Base-by-base conservation (phyloP, 257 asterid genomes). In the Coffea canephora region DNA sequence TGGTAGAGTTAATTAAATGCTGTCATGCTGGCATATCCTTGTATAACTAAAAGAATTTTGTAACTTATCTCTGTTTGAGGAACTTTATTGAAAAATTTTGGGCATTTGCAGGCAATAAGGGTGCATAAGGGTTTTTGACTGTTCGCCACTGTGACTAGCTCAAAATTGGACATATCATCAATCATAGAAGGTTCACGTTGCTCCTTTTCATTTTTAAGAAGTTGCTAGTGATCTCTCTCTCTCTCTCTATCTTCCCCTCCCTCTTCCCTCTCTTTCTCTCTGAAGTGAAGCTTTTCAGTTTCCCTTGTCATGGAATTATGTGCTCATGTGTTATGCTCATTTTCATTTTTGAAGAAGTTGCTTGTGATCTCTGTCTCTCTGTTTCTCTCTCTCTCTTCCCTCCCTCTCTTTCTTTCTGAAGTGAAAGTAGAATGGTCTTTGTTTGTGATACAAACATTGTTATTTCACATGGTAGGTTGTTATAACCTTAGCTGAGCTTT, bases 81-180 rank as follows among this genome's bases (percentile, higher is more conserved):
- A 27, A 15, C 50, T 61, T 65, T 18, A 52, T 27, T 12, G 8
- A 75, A 77, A 8, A 50, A 15, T 16, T 15, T 27, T 68, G 49
- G 57, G 25, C 59, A 69, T 80, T 19, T 88, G 89, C 96, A 95
- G 99, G 93, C 90, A 68, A 84, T 93, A 62, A 87, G 91, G 81
- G 99, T 96, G 75, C 88, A 87, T 76, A 90, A 89, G 80, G 86
- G 85, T 73, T 96, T 96, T 83, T 95, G 94, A 71, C 81, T 96
- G 48, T 92, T 93, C 88, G 91, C 98, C 81, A 96, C 99, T 0
- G 86, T 96, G 86, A 89, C 94, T 68, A 87, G 94, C 89, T 86
- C 94, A 78, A 92, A 91, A 87, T 76, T 87, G 43, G 97, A 89
- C 55, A 48, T 84, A 71, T 85, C 91, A 77, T 90, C 81, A 80